Conservation (phyloP, 768 basidiomycete species). For the Lactifluus hygrophoroides region DNA sequence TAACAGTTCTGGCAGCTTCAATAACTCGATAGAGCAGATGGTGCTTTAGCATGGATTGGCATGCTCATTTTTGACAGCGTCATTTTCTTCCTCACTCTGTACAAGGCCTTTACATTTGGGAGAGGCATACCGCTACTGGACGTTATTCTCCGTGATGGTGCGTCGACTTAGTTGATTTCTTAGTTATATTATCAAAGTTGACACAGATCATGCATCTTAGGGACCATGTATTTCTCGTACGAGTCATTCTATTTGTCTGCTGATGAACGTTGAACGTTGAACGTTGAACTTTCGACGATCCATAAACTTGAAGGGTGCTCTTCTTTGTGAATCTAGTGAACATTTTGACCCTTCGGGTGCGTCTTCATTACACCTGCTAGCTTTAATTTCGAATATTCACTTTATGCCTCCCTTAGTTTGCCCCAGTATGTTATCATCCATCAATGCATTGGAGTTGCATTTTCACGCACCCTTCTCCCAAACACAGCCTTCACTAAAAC, state of each 20-base stretch:
- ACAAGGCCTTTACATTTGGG: background rate
- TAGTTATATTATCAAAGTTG: too few species aligned
- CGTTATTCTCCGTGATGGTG: background rate
- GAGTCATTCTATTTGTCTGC: background rate
- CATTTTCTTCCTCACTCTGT: background rate
- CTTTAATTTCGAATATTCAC: background rate
- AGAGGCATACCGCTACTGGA: background rate
- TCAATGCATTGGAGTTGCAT: too few species aligned
- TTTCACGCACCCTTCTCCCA: too few species aligned
- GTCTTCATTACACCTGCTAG: background rate
- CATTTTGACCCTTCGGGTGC: background rate
- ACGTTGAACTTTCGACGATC: background rate
- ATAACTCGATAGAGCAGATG: background rate
- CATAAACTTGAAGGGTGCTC: background rate
- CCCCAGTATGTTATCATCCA: background rate
- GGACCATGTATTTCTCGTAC: slow-evolving; percentile 1
- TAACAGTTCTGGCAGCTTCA: background rate
- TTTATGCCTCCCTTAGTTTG: background rate
- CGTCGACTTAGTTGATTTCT: too few species aligned
- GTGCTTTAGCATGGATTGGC: slow-evolving; percentile 6
- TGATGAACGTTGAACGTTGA: background rate
- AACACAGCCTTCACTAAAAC: too few species aligned
- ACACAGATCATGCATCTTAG: background rate
- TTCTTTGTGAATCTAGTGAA: background rate
- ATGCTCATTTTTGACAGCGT: background rate